Percentiles rank a stretch among this genome's conserved stretches.
Evolutionary conservation across 176 grass and related monocot genomes (phyloP).

Genomic region (Eleusine coracana): DNA sequence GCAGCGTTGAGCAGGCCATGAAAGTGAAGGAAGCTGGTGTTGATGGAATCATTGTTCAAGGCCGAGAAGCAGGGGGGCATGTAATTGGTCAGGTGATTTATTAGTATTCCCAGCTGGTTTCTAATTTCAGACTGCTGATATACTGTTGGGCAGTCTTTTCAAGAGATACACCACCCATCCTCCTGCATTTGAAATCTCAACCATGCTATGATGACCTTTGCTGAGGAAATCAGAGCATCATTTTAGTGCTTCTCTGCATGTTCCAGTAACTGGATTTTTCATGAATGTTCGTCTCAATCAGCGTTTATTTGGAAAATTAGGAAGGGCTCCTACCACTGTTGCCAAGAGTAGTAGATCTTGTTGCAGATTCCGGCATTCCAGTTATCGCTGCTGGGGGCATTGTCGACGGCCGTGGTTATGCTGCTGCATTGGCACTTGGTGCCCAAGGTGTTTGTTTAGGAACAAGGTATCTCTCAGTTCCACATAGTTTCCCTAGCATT

Average conservation of each 20-base stretch:
- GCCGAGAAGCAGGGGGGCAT: constrained; percentile 85
- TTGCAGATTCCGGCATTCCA: constrained; percentile 54
- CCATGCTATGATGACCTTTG: neutral
- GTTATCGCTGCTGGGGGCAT: constrained; percentile 83
- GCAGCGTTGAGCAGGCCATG: constrained; percentile 67
- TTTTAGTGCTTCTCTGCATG: neutral
- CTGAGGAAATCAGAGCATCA: neutral
- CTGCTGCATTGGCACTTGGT: constrained; percentile 76
- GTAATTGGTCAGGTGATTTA: constrained; percentile 77
- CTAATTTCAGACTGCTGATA: constrained; percentile 1
- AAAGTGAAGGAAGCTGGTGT: constrained; percentile 91
- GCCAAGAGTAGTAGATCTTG: constrained; percentile 77
- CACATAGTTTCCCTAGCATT: neutral
- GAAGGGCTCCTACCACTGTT: constrained; percentile 74
- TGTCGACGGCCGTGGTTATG: constrained; percentile 87
- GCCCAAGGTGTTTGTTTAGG: constrained; percentile 85
- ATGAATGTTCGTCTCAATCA: constrained; percentile 21
- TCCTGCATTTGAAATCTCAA: constrained; percentile 26
- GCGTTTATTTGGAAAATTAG: constrained; percentile 46
- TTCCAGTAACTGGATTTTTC: constrained; percentile 12
- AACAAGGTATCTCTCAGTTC: constrained; percentile 62
- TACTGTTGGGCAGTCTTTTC: neutral
- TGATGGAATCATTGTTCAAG: constrained; percentile 94
- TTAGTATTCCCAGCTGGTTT: constrained; percentile 9
- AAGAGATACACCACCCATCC: neutral